phyloP scores from a whole-genome alignment of 306 rosid genomes.

The Dalbergia cultrata region DNA sequence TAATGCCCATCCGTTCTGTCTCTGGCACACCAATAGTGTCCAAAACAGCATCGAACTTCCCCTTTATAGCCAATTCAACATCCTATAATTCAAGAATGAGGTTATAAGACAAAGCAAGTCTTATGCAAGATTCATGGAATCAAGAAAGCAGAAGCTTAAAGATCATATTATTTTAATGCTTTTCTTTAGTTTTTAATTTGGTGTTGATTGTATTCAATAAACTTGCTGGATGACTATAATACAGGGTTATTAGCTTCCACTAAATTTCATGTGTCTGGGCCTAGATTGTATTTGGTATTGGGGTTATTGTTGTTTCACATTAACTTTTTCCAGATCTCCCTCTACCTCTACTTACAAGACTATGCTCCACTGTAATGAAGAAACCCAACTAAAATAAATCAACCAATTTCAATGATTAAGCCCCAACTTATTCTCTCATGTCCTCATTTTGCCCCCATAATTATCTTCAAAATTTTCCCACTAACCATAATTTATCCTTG shows the following conservation, averaged over 20 bases:
- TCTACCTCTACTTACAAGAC: too few relatives aligned
- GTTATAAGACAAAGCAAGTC: slow-evolving; percentile 37
- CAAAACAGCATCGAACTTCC: slow-evolving; percentile 92
- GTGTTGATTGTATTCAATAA: slow-evolving; percentile 1
- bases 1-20: slow-evolving; percentile 80
- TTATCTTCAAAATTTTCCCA: slow-evolving; percentile 20
- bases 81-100: slow-evolving; percentile 59
- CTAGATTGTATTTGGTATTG: background rate
- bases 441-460: slow-evolving; percentile 24
- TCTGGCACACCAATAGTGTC: slow-evolving; percentile 91
- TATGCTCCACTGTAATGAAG: background rate
- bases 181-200: background rate
- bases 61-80: slow-evolving; percentile 72
- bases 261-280: background rate
- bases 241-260: slow-evolving; percentile 6
- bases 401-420: background rate
- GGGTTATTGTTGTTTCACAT: background rate
- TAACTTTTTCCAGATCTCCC: too few relatives aligned
- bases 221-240: slow-evolving; percentile 9
- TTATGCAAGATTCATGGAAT: slow-evolving; percentile 22
- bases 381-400: slow-evolving; percentile 1
- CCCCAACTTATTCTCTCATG: background rate
- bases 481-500: background rate
- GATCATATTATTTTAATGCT: slow-evolving; percentile 14
- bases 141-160: slow-evolving; percentile 23